Evolutionary conservation across 106 monocot genomes (phyloP).

Genomic region (Acanthochlamys bracteata): DNA sequence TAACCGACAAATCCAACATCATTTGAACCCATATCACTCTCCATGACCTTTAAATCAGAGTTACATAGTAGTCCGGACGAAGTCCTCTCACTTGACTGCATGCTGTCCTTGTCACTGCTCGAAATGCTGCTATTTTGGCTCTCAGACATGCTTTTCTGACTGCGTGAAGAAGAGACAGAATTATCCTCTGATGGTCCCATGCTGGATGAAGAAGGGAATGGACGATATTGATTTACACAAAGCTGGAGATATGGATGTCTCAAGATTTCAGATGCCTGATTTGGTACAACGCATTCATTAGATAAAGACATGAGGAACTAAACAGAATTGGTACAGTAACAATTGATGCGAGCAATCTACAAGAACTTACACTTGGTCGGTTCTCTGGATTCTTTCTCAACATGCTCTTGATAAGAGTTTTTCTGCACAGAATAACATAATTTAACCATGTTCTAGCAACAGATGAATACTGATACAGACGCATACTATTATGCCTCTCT

Average conservation of each 20-base stretch:
- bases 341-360: too few species aligned
- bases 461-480: too few species aligned
- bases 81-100: slow-evolving; percentile 39
- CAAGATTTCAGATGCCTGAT: slow-evolving; percentile 84
- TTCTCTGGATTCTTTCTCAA: slow-evolving; percentile 92
- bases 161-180: slow-evolving; percentile 15
- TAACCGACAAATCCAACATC: slow-evolving; percentile 17
- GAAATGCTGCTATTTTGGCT: slow-evolving; percentile 79
- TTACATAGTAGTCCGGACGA: slow-evolving; percentile 9
- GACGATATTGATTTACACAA: slow-evolving; percentile 60
- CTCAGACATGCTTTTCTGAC: slow-evolving; percentile 51
- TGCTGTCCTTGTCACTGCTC: slow-evolving; percentile 68
- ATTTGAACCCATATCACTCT: slow-evolving; percentile 19
- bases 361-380: slow-evolving; percentile 74
- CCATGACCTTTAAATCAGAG: slow-evolving; percentile 18
- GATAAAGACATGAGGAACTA: too few species aligned
- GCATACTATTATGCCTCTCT: too few species aligned
- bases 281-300: background rate
- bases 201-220: slow-evolving; percentile 28
- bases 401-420: slow-evolving; percentile 88
- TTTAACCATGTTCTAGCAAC: too few species aligned
- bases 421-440: slow-evolving; percentile 44
- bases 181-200: slow-evolving; percentile 28
- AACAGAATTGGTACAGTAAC: too few species aligned
- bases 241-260: slow-evolving; percentile 65